phyloP scores from a whole-genome alignment of 371 early-diverging fungal species.

The Fennellomyces sp. region DNA sequence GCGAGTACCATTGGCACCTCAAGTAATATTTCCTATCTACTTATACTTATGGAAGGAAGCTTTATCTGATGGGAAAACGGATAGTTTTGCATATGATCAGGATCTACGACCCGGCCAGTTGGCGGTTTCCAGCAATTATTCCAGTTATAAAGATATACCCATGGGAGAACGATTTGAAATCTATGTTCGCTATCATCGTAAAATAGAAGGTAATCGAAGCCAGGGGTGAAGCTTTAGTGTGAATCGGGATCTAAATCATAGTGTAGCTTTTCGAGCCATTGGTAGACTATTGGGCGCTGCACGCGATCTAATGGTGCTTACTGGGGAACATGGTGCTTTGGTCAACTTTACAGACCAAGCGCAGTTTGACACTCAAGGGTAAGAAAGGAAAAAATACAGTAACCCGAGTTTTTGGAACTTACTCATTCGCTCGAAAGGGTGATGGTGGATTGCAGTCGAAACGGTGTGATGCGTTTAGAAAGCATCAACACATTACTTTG shows the following conservation, averaged over 20 bases:
- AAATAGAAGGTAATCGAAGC: constrained; percentile 58
- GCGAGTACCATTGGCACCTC: constrained; percentile 56
- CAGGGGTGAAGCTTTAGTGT: too few relatives aligned
- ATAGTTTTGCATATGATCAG: constrained; percentile 56
- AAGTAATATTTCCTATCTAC: constrained; percentile 33
- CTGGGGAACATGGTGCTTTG: constrained; percentile 38
- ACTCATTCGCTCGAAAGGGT: too few relatives aligned
- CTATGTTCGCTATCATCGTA: constrained; percentile 61
- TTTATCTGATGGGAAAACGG: background rate
- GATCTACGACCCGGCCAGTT: constrained; percentile 46
- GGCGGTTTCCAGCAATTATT: constrained; percentile 40
- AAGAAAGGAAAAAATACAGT: constrained; percentile 8
- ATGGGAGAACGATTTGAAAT: constrained; percentile 49
- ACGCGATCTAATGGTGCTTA: constrained; percentile 36
- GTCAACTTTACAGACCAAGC: constrained; percentile 65
- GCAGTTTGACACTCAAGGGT: constrained; percentile 74
- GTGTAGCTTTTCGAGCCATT: constrained; percentile 77
- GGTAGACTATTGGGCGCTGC: constrained; percentile 73
- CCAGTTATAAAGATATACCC: constrained; percentile 29
- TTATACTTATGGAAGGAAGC: background rate
- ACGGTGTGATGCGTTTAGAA: constrained; percentile 69
- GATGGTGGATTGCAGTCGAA: constrained; percentile 88
- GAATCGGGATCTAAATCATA: background rate
- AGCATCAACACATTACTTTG: constrained; percentile 69
- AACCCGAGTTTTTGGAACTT: too few relatives aligned